phyloP scores from a whole-genome alignment of 2,329 filamentous ascomycete species.

The Hypomyces perniciosus region DNA sequence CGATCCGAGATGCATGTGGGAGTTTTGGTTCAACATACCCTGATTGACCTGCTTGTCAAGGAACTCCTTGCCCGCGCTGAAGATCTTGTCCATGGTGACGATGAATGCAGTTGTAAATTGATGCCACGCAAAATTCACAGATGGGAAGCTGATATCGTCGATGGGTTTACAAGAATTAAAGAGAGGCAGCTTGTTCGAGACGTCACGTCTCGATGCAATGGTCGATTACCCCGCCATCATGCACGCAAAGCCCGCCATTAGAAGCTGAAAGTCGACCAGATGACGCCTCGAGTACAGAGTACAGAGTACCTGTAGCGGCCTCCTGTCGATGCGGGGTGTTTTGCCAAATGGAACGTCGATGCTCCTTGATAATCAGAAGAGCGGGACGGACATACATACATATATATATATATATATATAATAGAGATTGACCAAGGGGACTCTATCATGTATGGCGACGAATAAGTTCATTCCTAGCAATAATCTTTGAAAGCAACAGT shows the following conservation, averaged over 20 bases:
- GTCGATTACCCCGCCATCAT: neutral
- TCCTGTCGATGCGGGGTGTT: neutral
- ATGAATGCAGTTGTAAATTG: conserved; percentile 2
- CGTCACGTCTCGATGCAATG: too few species aligned
- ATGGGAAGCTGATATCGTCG: neutral
- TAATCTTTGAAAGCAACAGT: too few species aligned
- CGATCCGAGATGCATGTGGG: neutral
- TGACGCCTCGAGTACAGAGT: neutral
- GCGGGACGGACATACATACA: too few species aligned
- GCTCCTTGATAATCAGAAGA: too few species aligned
- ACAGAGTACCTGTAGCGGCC: neutral
- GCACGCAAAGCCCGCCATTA: neutral
- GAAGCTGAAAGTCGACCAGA: neutral
- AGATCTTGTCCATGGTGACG: conserved; percentile 32
- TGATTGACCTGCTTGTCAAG: conserved; percentile 25
- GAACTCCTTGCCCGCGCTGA: conserved; percentile 33
- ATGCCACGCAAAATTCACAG: neutral
- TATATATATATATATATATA: too few species aligned
- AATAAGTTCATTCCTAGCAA: too few species aligned
- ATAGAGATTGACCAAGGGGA: too few species aligned
- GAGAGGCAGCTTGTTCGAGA: neutral
- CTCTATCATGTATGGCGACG: too few species aligned
- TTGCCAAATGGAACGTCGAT: too few species aligned
- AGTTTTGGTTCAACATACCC: conserved; percentile 6
- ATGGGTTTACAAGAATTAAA: neutral